Evolutionary conservation across 805 yeast species (phyloP), one percentile per base, ranked within the genome.

Genomic region (Saturnispora saitoi): DNA sequence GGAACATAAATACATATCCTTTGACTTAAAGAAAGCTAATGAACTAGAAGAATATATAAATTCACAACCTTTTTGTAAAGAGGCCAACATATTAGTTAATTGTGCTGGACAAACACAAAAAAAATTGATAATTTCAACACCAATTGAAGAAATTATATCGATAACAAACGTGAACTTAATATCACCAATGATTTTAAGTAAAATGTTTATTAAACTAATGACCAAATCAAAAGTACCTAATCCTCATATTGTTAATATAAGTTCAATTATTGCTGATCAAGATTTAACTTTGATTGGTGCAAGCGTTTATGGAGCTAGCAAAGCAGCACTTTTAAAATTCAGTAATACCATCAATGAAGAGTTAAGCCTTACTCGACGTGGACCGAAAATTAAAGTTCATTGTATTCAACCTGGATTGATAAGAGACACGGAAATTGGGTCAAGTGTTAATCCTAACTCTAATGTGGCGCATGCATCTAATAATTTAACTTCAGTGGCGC

Each of bases 61-160:
- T 48, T 28, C 42, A 31, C 41, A 61, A 41, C 49, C 57, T 51
- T 42, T 60, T 3, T 62, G 73, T 42, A 61, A 69, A 34, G 61
- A 62, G 0, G 61, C 69, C 5, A 69, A 75, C 29, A 70, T 79
- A 2, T 65, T 83, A 15, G 68, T 83, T 20, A 83, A 83, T 56
- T 65, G 90, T 62, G 86, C 86, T 0, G 87, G 95, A 0, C 56
- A 79, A 1, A 69, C 88, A 4, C 87, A 81, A 54, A 67, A 72
- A 28, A 65, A 72, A 2, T 65, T 86, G 24, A 61, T 85, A 3
- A 55, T 74, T 19, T 57, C 68, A 20, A 71, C 80, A 1, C 52
- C 70, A 2, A 58, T 62, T 0, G 58, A 63, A 0, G 70, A 70
- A 17, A 75, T 86, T 12, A 58, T 64, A 2, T 49, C 64, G 1